Percentiles rank a stretch among this genome's conserved stretches.
Conservation (phyloP, 140 eudicot species). For the Ambrosia hybrid region DNA sequence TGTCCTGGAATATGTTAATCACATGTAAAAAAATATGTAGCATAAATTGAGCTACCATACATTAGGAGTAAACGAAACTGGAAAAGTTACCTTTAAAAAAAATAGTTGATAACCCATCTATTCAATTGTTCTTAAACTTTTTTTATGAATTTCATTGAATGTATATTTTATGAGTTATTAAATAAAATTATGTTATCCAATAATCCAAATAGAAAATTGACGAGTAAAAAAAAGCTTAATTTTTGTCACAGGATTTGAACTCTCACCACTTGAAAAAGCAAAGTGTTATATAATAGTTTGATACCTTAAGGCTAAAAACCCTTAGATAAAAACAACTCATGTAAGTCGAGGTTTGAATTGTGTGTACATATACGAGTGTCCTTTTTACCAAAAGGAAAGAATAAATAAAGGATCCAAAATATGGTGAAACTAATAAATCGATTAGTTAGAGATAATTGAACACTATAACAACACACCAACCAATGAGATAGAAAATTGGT, state of each 20-base stretch:
- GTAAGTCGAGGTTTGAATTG: background rate
- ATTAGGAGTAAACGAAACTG: too few species aligned
- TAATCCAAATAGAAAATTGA: too few species aligned
- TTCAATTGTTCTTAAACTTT: too few species aligned
- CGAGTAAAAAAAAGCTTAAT: background rate
- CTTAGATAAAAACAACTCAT: background rate
- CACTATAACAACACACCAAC: constrained; percentile 27
- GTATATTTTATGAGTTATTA: background rate
- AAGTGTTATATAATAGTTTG: too few species aligned
- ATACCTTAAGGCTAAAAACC: too few species aligned
- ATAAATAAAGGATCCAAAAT: constrained; percentile 14
- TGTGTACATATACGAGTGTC: background rate
- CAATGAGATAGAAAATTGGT: background rate
- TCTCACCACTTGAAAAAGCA: too few species aligned
- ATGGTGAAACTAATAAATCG: constrained; percentile 28
- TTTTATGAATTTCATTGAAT: background rate
- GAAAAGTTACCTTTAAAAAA: too few species aligned
- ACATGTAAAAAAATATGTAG: too few species aligned
- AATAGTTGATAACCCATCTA: too few species aligned
- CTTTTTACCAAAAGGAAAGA: background rate
- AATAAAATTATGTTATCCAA: background rate
- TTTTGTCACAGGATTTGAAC: too few species aligned
- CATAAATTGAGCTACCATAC: too few species aligned
- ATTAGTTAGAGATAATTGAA: constrained; percentile 30
- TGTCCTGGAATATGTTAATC: too few species aligned